These are phyloP conservation scores for Chenopodium album DNA, from an alignment of 148 eudicot species.

Conservation along the genomic window DNA sequence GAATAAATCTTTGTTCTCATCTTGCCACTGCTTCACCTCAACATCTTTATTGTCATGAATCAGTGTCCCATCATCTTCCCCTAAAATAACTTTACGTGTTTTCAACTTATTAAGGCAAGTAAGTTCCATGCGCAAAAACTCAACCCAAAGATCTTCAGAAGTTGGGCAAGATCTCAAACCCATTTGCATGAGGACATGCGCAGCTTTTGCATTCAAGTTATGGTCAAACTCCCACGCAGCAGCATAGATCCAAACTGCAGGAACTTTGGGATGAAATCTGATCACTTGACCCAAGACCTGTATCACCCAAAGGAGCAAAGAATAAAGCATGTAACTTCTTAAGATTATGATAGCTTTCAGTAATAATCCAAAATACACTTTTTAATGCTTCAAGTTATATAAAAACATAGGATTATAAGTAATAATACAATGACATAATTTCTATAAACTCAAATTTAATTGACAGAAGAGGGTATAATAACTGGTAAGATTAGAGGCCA, in stretches of 20 bases:
- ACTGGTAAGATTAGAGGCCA: neutral
- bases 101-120: slow-evolving; percentile 87
- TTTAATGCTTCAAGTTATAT: too few relatives aligned
- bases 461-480: neutral
- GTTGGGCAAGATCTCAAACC: slow-evolving; percentile 83
- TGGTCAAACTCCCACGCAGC: slow-evolving; percentile 95
- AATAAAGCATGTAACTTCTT: neutral
- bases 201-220: slow-evolving; percentile 69
- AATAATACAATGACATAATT: too few relatives aligned
- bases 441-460: too few relatives aligned
- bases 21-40: slow-evolving; percentile 70
- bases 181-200: slow-evolving; percentile 75
- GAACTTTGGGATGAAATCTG: slow-evolving; percentile 84
- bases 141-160: slow-evolving; percentile 95
- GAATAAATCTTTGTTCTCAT: slow-evolving; percentile 71
- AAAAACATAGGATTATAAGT: too few relatives aligned
- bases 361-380: neutral
- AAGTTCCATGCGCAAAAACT: slow-evolving; percentile 87
- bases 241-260: slow-evolving; percentile 92
- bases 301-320: slow-evolving; percentile 13
- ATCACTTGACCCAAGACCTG: slow-evolving; percentile 78
- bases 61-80: slow-evolving; percentile 62
- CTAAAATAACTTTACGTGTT: slow-evolving; percentile 75
- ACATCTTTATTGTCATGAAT: slow-evolving; percentile 35
- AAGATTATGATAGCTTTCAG: neutral